Base-by-base conservation (phyloP, 1,139 yeast genomes). In the Lodderomyces orthopsilosis region DNA sequence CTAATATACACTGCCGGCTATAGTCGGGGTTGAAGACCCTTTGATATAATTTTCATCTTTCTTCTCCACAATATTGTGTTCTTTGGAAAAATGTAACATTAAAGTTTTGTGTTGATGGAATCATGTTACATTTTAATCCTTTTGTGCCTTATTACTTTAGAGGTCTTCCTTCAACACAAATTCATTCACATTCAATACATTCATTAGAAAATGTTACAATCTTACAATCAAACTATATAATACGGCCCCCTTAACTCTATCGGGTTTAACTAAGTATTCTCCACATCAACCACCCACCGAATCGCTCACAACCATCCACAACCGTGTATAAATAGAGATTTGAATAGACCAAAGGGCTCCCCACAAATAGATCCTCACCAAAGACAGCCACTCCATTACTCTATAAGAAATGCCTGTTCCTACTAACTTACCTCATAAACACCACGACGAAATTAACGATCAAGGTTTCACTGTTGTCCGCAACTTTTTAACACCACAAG, bases 401-500 rank as follows among this genome's bases (percentile, higher is more conserved):
- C 14, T 27, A 4, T 8, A 27, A 27, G n/a, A n/a, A 14, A 54
- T 54, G 58, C 57, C 57, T 14, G 45, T 46, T n/a, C 41, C 44
- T 26, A 32, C 45, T 21, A 27, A 14, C 7, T n/a, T 38, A 5
- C 28, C 48, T 10, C 51, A 51, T 30, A 44, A 49, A 40, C 38
- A 61, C 46, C 67, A 63, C 50, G 65, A 63, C 43, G 67, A 70
- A 45, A 69, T 76, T 35, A 72, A 63, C 37, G 61, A 67, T 36
- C 58, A 66, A 37, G 82, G 82, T 2, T 77, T 66, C 57, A 66
- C 74, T 3, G 63, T 77, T 10, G 58, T 77, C 39, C 63, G 74
- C 39, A 58, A 59, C 30, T 71, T 77, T 41, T 66, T 77, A 34
- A 55, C 68, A 6, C 65, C 65, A 2, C 66, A 68, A 35, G 81